phyloP scores from a whole-genome alignment of 1,284 basidiomycete species.

The Sparassis latifolia region DNA sequence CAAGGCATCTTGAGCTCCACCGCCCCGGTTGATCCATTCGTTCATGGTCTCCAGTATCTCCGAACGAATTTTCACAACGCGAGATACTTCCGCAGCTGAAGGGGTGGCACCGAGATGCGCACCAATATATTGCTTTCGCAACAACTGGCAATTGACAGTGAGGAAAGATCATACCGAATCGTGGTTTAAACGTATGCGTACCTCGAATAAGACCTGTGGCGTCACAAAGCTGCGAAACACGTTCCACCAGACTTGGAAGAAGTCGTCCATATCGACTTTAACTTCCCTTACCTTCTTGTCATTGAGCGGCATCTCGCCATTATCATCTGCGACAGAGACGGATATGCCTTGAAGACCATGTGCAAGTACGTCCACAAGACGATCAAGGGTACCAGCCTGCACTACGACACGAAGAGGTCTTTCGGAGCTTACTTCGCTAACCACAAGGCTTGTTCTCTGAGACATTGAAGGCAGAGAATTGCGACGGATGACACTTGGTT shows the following conservation, averaged over 20 bases:
- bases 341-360: slow-evolving; percentile 73
- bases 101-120: slow-evolving; percentile 29
- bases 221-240: slow-evolving; percentile 74
- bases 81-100: slow-evolving; percentile 18
- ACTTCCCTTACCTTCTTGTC: slow-evolving; percentile 66
- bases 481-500: slow-evolving; percentile 65
- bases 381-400: slow-evolving; percentile 69
- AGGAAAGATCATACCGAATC: slow-evolving; percentile 8
- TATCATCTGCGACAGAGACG: slow-evolving; percentile 75
- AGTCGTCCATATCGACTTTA: slow-evolving; percentile 64
- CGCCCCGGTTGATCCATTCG: slow-evolving; percentile 65
- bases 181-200: slow-evolving; percentile 26
- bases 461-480: slow-evolving; percentile 74
- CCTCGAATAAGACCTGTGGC: slow-evolving; percentile 77
- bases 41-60: slow-evolving; percentile 59
- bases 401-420: slow-evolving; percentile 68
- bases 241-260: slow-evolving; percentile 72
- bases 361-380: slow-evolving; percentile 66
- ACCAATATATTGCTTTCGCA: slow-evolving; percentile 65
- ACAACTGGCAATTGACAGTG: slow-evolving; percentile 37
- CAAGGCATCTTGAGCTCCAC: slow-evolving; percentile 68
- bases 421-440: slow-evolving; percentile 53
- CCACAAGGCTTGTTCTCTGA: slow-evolving; percentile 48
- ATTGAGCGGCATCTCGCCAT: slow-evolving; percentile 70
- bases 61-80: slow-evolving; percentile 31